Evolutionary conservation across 2,329 filamentous ascomycete species (phyloP).

Genomic region (Aureobasidium subglaciale): DNA sequence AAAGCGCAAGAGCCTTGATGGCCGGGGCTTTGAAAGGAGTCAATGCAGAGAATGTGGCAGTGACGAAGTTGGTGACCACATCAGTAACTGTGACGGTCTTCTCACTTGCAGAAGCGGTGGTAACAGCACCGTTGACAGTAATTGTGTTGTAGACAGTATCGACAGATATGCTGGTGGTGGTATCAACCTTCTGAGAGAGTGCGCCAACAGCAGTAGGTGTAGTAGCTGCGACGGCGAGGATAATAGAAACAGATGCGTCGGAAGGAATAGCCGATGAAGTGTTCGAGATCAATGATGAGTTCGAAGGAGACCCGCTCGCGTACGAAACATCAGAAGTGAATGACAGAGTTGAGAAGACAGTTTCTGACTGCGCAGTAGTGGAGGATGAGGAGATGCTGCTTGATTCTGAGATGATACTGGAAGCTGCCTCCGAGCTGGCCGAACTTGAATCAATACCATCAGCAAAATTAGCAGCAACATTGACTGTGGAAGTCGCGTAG

Average conservation of each 20-base stretch:
- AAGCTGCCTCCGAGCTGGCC: background rate
- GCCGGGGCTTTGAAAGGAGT: constrained; percentile 4
- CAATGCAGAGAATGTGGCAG: constrained; percentile 14
- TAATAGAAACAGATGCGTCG: background rate
- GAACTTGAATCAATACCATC: constrained; percentile 9
- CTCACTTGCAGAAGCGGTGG: constrained; percentile 14
- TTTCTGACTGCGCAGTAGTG: background rate
- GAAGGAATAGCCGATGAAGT: background rate
- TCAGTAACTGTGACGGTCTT: constrained; percentile 15
- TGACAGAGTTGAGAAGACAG: background rate
- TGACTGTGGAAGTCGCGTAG: constrained; percentile 11
- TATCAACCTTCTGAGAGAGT: constrained; percentile 11
- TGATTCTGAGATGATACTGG: background rate
- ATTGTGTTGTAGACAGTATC: constrained; percentile 16
- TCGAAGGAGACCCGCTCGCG: constrained; percentile 13
- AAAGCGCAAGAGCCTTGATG: background rate
- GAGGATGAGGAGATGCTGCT: background rate
- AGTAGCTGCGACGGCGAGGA: background rate
- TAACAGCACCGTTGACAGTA: constrained; percentile 12
- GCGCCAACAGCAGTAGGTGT: constrained; percentile 13
- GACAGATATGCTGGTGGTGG: constrained; percentile 16
- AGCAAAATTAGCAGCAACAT: constrained; percentile 2
- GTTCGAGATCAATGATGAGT: background rate
- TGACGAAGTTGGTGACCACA: constrained; percentile 13
- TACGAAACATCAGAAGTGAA: constrained; percentile 2